Base-by-base conservation (phyloP, 805 yeast genomes). In the Lachancea waltii region DNA sequence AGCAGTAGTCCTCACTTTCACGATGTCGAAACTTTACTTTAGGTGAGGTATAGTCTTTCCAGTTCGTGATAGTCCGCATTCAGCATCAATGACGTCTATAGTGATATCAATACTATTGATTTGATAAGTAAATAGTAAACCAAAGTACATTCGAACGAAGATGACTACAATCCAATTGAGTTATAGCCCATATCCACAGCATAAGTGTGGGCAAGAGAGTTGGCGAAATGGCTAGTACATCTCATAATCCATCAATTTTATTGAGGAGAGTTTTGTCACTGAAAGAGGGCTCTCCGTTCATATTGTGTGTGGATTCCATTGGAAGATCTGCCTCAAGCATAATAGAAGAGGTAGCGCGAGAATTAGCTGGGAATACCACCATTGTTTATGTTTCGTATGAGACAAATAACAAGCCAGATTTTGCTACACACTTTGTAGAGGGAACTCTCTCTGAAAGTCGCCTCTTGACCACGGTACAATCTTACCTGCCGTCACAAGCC, bases 261-360 rank as follows among this genome's bases (percentile, higher is more conserved):
- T 65, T 89, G 40, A 76, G 71, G 32, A 64, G 97, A 42, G 64
- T 85, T 5, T 58, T 92, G 3, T 61, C 78, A 3, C 62, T 85
- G 36, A 83, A 79, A 46, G 97, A 92, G 51, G 60, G 60, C 16
- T 73, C 90, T 0, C 94, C 95, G 0, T 73, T 90, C 38, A 58
- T 85, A 3, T 66, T 90, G 4, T 65, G 82, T 3, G 53, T 74
- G 7, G 97, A 92, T 56, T 70, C 83, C 1, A 60, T 86, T 7
- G 65, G 72, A 0, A 96, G 89, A 56, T 75, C 92, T 0, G 75
- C 86, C 0, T 48, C 62, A 21, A 50, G 64, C 32, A 58, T 89
- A 9, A 51, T 84, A 1, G 53, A 62, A 19, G 96, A 86, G 53
- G 67, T 87, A 33, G 58, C 70, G 2, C 58, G 67, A 45, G 66